Conservation (phyloP, 169 alveolate genomes). For the Theileria annulata region DNA sequence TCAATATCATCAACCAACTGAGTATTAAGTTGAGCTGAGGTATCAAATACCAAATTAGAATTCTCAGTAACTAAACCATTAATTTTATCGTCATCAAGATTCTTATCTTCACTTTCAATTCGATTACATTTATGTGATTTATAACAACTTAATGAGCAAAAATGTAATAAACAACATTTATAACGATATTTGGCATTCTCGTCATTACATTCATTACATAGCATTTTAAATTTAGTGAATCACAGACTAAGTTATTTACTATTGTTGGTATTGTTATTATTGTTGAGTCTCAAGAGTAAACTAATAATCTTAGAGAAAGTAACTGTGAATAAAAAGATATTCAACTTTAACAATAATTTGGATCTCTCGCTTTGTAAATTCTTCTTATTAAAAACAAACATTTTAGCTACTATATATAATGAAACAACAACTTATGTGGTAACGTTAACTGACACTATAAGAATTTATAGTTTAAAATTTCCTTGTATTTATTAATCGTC, state of each 20-base stretch:
- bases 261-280: background rate
- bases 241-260: background rate
- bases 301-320: conserved; percentile 40
- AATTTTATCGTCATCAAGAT: background rate
- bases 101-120: background rate
- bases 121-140: conserved; percentile 37
- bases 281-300: background rate
- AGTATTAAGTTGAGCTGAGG: background rate
- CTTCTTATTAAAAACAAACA: conserved; percentile 39
- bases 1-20: background rate
- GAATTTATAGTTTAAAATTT: background rate
- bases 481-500: background rate
- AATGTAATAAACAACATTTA: conserved; percentile 50
- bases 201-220: conserved; percentile 44
- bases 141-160: conserved; percentile 59
- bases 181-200: conserved; percentile 36
- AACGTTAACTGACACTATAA: background rate
- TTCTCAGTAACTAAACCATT: background rate
- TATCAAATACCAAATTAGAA: background rate
- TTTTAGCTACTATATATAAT: conserved; percentile 7
- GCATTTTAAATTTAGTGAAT: conserved; percentile 4
- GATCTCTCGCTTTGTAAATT: conserved; percentile 29
- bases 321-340: conserved; percentile 55
- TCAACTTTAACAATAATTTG: conserved; percentile 26
- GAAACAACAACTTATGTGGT: background rate